Base-by-base conservation (phyloP, 768 basidiomycete genomes). In the Lactarius pseudohatsudake region DNA sequence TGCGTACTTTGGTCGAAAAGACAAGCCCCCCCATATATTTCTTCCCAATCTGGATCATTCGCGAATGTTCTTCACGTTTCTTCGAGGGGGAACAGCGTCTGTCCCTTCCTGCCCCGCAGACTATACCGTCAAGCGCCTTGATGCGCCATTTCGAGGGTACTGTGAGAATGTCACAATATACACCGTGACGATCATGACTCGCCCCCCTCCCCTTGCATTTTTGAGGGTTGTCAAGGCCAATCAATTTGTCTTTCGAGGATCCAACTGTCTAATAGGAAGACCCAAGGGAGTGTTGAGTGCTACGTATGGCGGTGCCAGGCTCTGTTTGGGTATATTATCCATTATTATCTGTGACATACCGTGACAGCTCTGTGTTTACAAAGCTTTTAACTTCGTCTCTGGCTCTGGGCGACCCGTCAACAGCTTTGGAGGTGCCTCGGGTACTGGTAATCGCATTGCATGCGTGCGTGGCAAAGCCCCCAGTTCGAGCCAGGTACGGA, bases 91-190 rank as follows among this genome's bases (percentile, higher is more conserved):
- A 41, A 50, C 4, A n/a, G 16, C 38, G 18, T 61, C 36, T 4
- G 55, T 16, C 47, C 61, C 43, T 41, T 56, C 57, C 43, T 15
- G 55, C 30, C 45, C 57, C 53, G 57, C 57, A 40, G 18, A 40
- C 16, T 53, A n/a, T 9, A 32, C 11, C 7, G 16, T 28, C 36
- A 55, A 55, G 58, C 62, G 66, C 62, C 62, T 43, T 43, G 38
- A 50, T 32, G 45, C 15, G 15, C 26, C 15, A 53, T 38, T 61
- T 55, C 20, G 30, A 50, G 61, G 45, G 56, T 18, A 20, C 65
- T 58, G 57, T 66, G 65, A 62, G 65, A 62, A 63, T 58, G 58
- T 59, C 57, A 61, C 58, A 38, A 18, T 59, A n/a, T 41, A 61
- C 22, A 36, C 61, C 50, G 50, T 55, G 40, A 67, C 53, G 28